Conservation (phyloP, 345 rosid genomes). For the Limnanthes douglasii region DNA sequence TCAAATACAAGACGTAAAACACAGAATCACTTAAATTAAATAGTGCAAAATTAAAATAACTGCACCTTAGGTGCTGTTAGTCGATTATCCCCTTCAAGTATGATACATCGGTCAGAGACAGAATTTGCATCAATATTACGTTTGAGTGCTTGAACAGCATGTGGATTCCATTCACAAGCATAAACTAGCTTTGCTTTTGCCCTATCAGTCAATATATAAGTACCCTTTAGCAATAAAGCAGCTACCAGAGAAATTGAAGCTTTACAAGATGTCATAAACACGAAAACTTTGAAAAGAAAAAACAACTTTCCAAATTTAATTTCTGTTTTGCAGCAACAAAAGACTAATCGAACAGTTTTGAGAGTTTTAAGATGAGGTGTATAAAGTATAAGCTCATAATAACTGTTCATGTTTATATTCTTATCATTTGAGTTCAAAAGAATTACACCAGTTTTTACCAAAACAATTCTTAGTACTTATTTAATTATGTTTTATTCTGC, state of each 20-base stretch:
- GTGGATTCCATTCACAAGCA: slow-evolving; percentile 96
- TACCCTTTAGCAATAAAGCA: no score
- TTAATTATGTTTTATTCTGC: no score
- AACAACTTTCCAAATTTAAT: not conserved
- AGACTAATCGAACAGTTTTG: no score
- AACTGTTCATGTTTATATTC: no score
- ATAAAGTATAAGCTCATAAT: no score
- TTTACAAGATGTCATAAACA: not conserved
- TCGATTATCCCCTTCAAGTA: slow-evolving; percentile 81
- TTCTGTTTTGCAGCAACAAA: not conserved
- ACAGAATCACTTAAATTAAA: slow-evolving; percentile 1
- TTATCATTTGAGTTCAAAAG: no score
- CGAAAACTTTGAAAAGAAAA: not conserved
- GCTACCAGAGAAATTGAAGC: slow-evolving; percentile 4
- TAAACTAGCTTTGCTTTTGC: slow-evolving; percentile 72
- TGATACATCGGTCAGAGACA: slow-evolving; percentile 58
- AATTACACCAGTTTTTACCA: no score
- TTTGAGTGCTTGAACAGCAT: slow-evolving; percentile 72
- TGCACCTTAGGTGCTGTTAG: slow-evolving; percentile 64
- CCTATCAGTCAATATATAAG: slow-evolving; percentile 26
- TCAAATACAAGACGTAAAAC: slow-evolving; percentile 5
- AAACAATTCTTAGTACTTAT: no score
- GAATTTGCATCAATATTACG: slow-evolving; percentile 53
- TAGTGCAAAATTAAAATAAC: slow-evolving; percentile 5
- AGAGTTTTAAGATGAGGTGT: no score